Conservation (phyloP, 768 basidiomycete species). For the Boletus rubescentipes region DNA sequence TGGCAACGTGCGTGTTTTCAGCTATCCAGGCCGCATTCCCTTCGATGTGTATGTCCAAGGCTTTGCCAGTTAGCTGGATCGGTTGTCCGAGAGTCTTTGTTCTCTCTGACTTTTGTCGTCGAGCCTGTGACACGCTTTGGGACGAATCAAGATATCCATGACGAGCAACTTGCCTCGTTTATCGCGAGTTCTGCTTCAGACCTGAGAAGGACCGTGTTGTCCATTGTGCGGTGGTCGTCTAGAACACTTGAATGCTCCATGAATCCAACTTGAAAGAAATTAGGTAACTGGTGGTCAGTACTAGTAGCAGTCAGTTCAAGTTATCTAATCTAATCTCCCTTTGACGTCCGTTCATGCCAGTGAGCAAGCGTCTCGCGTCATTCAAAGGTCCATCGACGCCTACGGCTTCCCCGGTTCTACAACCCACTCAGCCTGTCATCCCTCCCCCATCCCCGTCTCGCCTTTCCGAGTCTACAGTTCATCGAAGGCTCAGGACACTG, state of each 20-base stretch:
- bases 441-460: constrained; percentile 43
- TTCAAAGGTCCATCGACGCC: constrained; percentile 82
- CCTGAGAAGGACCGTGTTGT: constrained; percentile 29
- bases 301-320: not conserved
- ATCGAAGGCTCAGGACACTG: constrained; percentile 69
- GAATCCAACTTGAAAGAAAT: too few relatives aligned
- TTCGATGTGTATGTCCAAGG: constrained; percentile 65
- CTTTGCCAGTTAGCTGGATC: constrained; percentile 71
- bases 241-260: not conserved
- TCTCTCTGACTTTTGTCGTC: constrained; percentile 68
- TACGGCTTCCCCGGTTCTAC: constrained; percentile 59
- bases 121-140: constrained; percentile 44
- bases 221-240: constrained; percentile 19
- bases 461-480: constrained; percentile 68
- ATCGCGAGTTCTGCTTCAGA: constrained; percentile 33
- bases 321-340: constrained; percentile 25
- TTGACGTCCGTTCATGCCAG: too few relatives aligned
- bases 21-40: constrained; percentile 81
- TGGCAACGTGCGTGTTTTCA: constrained; percentile 75
- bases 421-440: constrained; percentile 36
- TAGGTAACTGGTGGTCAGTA: not conserved
- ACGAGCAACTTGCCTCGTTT: constrained; percentile 22
- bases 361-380: constrained; percentile 66
- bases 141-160: not conserved
- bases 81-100: constrained; percentile 76